Evolutionary conservation across 768 basidiomycete species (phyloP), one percentile per base, ranked within the genome.

Genomic region (Neoboletus subvelutipes): DNA sequence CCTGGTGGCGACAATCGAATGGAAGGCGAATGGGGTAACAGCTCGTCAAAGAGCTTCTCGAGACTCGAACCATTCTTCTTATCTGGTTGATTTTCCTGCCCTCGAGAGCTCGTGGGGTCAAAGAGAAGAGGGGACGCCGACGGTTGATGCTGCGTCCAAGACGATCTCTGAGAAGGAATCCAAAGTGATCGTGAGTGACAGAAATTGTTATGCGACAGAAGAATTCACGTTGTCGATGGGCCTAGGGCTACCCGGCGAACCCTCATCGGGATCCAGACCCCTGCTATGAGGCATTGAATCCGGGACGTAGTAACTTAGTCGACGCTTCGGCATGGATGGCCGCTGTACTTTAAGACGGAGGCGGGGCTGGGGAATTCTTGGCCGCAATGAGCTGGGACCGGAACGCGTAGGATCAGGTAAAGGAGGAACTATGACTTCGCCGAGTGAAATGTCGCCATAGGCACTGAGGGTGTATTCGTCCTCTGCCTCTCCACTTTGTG

Each of bases 371-470:
- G 58, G 34, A n/a, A n/a, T n/a, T n/a, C n/a, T n/a, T n/a, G n/a
- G n/a, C n/a, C n/a, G n/a, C n/a, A n/a, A n/a, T n/a, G n/a, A n/a
- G 7, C 33, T 18, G 1, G 42, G 3, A 20, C 9, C 34, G 20
- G 20, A 3, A 13, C 3, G 33, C 15, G 55, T 9, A 13, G 55
- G 37, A 24, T 48, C 9, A 2, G 54, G 47, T 4, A 62, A 68
- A 0, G 75, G 75, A 5, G 78, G 57, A 31, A 73, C 73, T 28
- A 73, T 68, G 26, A 70, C 60, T 43, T 77, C 75, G 24, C 74
- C 64, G 1, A 77, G 67, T 1, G 78, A 78, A 26, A 80, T 75
- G 26, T 82, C 78, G 9, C 82, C 80, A 40, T 71, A 81, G 15
- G 71, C 77, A 28, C 67, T 72, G 42, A 83, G 60, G 0, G 73